Percentiles rank a stretch among this genome's conserved stretches.
Evolutionary conservation across 2,329 filamentous ascomycete genomes (phyloP).

Genomic region (Diaporthe aspalathi): DNA sequence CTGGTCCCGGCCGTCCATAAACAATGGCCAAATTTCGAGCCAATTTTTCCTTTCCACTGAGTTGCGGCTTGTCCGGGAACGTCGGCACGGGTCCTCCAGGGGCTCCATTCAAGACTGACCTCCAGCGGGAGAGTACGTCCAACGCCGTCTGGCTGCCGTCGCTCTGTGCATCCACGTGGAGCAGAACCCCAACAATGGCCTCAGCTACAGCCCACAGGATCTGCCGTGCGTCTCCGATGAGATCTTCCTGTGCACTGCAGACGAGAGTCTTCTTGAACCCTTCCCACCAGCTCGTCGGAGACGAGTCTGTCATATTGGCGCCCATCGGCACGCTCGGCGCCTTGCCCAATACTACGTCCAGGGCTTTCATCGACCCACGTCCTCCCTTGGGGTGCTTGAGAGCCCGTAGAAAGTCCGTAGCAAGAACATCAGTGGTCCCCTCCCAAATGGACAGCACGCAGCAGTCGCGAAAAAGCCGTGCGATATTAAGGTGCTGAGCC

Average conservation of each 20-base stretch:
- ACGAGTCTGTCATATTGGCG: not conserved
- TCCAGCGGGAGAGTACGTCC: not conserved
- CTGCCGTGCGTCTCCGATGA: not conserved
- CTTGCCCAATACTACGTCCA: not conserved
- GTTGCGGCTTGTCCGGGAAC: not conserved
- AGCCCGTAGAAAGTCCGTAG: slow-evolving; percentile 61
- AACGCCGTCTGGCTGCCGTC: not conserved
- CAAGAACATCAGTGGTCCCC: slow-evolving; percentile 78
- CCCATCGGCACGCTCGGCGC: not conserved
- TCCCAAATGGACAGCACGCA: slow-evolving; percentile 69
- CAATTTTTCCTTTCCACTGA: not conserved
- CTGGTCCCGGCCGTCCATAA: not conserved
- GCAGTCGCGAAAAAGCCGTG: slow-evolving; percentile 73
- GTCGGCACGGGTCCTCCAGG: no score
- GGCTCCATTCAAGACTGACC: not conserved
- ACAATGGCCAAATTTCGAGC: not conserved
- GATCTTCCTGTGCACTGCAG: not conserved
- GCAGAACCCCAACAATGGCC: not conserved
- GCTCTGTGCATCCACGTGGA: not conserved
- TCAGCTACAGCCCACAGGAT: slow-evolving; percentile 8
- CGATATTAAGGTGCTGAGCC: slow-evolving; percentile 73
- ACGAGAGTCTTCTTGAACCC: not conserved
- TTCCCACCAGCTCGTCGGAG: not conserved
- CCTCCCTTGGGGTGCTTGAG: slow-evolving; percentile 53
- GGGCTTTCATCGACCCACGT: not conserved